Conservation (phyloP, 768 basidiomycete genomes). For the Tephrocybe sp. region DNA sequence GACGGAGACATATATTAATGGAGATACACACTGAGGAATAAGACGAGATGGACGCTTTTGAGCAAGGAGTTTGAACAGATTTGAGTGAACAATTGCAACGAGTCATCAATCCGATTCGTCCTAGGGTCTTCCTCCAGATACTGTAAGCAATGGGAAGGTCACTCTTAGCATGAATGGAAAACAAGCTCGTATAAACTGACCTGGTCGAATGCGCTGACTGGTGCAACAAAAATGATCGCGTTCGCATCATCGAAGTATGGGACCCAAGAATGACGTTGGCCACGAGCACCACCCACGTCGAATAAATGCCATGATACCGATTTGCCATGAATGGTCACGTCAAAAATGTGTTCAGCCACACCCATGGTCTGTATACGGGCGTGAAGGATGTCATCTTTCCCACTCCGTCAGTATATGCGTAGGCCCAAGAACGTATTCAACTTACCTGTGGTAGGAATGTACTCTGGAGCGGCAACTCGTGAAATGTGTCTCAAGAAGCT, state of each 20-base stretch:
- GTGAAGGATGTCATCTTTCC: slow-evolving; percentile 77
- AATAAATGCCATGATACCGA: slow-evolving; percentile 70
- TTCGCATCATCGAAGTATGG: slow-evolving; percentile 75
- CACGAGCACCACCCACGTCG: slow-evolving; percentile 71
- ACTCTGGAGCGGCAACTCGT: slow-evolving; percentile 66
- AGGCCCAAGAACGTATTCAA: neutral
- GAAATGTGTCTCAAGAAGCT: slow-evolving; percentile 77
- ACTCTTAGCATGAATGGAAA: neutral
- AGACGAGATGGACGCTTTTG: slow-evolving; percentile 61
- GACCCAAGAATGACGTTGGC: slow-evolving; percentile 77
- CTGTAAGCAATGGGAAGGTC: slow-evolving; percentile 35
- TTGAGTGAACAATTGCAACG: slow-evolving; percentile 82
- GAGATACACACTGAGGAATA: slow-evolving; percentile 53
- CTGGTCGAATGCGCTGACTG: slow-evolving; percentile 79
- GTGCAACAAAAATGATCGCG: slow-evolving; percentile 78
- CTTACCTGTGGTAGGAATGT: slow-evolving; percentile 73
- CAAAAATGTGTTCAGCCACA: slow-evolving; percentile 80
- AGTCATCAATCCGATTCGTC: slow-evolving; percentile 84
- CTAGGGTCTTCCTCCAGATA: slow-evolving; percentile 86
- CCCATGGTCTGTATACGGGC: slow-evolving; percentile 93
- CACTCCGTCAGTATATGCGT: slow-evolving; percentile 28
- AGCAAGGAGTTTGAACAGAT: slow-evolving; percentile 80
- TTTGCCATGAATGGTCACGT: slow-evolving; percentile 77
- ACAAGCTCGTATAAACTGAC: slow-evolving; percentile 28
- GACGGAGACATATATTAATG: neutral